Percentiles rank a stretch among this genome's conserved stretches.
Conservation (phyloP, 1,139 yeast species). For the Geotrichum armillariae region DNA sequence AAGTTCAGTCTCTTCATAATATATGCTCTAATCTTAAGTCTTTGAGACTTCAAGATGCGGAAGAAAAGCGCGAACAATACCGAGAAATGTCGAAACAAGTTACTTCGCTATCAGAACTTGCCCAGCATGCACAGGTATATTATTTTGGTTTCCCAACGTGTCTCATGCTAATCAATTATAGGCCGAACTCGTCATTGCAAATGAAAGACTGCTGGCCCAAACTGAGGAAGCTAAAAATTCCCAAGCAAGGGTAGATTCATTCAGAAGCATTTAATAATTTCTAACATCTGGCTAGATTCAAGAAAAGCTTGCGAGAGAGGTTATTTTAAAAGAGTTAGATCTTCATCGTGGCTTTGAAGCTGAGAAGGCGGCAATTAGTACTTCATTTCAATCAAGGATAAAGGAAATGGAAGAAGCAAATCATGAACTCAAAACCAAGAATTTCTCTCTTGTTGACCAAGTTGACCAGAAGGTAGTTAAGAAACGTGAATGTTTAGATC, state of each 20-base stretch:
- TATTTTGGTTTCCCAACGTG: background rate
- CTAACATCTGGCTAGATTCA: conserved; percentile 11
- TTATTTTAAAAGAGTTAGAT: conserved; percentile 19
- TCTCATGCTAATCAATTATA: background rate
- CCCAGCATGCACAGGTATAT: conserved; percentile 19
- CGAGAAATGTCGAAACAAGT: conserved; percentile 19
- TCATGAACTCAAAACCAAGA: conserved; percentile 7
- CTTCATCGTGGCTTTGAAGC: conserved; percentile 21
- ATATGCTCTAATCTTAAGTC: conserved; percentile 16
- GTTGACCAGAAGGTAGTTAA: conserved; percentile 12
- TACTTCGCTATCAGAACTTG: conserved; percentile 15
- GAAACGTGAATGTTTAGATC: too few species aligned
- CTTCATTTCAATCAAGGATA: conserved; percentile 3
- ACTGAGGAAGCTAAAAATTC: conserved; percentile 14
- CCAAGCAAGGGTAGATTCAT: conserved; percentile 11
- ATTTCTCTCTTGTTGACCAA: conserved; percentile 5
- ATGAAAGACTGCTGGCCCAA: conserved; percentile 14
- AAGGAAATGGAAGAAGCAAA: conserved; percentile 15
- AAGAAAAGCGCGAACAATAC: conserved; percentile 18
- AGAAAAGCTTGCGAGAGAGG: conserved; percentile 19
- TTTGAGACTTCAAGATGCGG: conserved; percentile 11
- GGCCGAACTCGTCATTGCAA: conserved; percentile 15
- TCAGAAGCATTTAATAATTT: background rate
- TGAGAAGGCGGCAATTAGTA: conserved; percentile 13
- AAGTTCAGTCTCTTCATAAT: conserved; percentile 8